These are phyloP conservation scores for Cokeromyces recurvatus DNA, from an alignment of 371 early-diverging fungal genomes.

Conservation along the genomic window DNA sequence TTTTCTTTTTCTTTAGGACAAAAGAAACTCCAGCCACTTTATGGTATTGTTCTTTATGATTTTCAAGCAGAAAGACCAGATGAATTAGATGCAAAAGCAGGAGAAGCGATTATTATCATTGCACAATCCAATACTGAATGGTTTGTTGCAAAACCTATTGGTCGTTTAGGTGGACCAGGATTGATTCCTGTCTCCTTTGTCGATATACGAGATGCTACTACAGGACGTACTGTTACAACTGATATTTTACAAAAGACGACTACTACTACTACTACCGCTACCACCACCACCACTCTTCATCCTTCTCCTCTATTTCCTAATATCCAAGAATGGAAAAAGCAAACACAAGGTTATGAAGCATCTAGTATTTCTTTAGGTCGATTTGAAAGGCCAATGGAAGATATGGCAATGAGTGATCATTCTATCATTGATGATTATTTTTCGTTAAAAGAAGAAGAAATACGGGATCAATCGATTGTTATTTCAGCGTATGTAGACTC, in stretches of 20 bases:
- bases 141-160: conserved; percentile 72
- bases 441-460: no score
- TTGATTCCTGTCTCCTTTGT: conserved; percentile 74
- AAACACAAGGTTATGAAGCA: conserved; percentile 56
- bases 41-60: conserved; percentile 67
- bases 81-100: conserved; percentile 63
- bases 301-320: conserved; percentile 40
- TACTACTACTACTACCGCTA: conserved; percentile 37
- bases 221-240: conserved; percentile 9
- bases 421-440: no score
- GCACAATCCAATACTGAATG: conserved; percentile 75
- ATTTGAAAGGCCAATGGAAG: conserved; percentile 26
- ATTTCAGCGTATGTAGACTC: conserved; percentile 44
- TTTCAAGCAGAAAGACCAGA: conserved; percentile 69
- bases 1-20: no score
- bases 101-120: conserved; percentile 69
- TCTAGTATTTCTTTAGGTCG: conserved; percentile 52
- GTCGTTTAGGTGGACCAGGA: conserved; percentile 60
- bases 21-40: conserved; percentile 21
- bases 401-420: conserved; percentile 12
- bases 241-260: no score
- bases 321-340: conserved; percentile 75
- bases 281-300: no score
- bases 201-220: conserved; percentile 55
- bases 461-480: conserved; percentile 6